Percentiles rank a stretch among this genome's conserved stretches.
These are phyloP conservation scores for Torulaspora quercuum DNA, from an alignment of 805 yeast genomes.

Conservation along the genomic window DNA sequence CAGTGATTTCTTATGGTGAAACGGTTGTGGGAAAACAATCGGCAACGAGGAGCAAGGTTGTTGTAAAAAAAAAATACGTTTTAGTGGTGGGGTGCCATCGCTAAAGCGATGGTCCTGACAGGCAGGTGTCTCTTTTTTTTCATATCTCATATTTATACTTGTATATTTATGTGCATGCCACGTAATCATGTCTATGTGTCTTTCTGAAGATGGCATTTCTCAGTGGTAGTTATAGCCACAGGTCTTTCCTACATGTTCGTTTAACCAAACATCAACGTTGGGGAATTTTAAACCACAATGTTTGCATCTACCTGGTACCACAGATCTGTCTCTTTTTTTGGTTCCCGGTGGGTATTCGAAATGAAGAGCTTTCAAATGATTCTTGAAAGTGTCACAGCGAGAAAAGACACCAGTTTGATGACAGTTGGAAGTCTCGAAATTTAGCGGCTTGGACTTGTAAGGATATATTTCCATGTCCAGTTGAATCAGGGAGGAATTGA, in stretches of 20 bases:
- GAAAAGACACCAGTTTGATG: slow-evolving; percentile 84
- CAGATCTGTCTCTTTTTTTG: slow-evolving; percentile 65
- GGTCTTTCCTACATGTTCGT: slow-evolving; percentile 55
- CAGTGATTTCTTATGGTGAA: too few species aligned
- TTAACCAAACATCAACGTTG: slow-evolving; percentile 78
- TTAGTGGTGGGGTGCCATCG: too few species aligned
- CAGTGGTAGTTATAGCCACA: slow-evolving; percentile 35
- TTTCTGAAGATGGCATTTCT: not conserved
- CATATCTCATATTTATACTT: not conserved
- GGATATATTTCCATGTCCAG: slow-evolving; percentile 34
- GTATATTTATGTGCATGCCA: slow-evolving; percentile 5
- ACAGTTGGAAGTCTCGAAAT: slow-evolving; percentile 44
- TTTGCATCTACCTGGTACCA: slow-evolving; percentile 70
- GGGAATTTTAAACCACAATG: slow-evolving; percentile 65
- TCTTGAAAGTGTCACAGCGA: slow-evolving; percentile 87
- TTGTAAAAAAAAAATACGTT: too few species aligned
- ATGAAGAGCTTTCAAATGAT: slow-evolving; percentile 85
- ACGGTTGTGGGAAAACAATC: too few species aligned
- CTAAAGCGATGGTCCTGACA: too few species aligned
- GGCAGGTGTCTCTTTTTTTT: too few species aligned
- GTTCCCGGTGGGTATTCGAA: slow-evolving; percentile 87
- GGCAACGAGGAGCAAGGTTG: too few species aligned
- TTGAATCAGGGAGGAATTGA: slow-evolving; percentile 35
- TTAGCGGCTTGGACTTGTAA: slow-evolving; percentile 21
- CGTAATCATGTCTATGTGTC: slow-evolving; percentile 5